Percentiles rank a stretch among this genome's conserved stretches.
Conservation (phyloP, 352 stramenopile genomes). For the Globisporangium carolinianum region DNA sequence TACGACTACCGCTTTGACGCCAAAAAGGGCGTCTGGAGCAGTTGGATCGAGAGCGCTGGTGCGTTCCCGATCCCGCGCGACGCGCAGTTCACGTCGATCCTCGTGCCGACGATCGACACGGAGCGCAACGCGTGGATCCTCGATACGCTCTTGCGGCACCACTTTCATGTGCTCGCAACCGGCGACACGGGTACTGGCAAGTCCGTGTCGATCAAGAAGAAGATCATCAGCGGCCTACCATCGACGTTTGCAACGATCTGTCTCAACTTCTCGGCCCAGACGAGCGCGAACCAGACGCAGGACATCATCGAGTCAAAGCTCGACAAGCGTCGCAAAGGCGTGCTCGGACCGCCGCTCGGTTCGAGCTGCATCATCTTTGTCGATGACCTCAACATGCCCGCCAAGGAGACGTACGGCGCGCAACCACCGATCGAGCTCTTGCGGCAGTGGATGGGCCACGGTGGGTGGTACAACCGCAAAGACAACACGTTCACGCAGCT, state of each 20-base stretch:
- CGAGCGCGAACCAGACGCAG: constrained; percentile 91
- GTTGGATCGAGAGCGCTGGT: constrained; percentile 55
- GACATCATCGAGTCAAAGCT: constrained; percentile 93
- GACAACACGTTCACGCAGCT: constrained; percentile 90
- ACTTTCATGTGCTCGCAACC: constrained; percentile 88
- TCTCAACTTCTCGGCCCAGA: constrained; percentile 92
- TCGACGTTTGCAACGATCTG: constrained; percentile 85
- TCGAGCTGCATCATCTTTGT: constrained; percentile 92
- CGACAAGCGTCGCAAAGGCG: constrained; percentile 91
- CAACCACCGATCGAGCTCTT: constrained; percentile 92
- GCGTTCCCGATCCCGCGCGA: constrained; percentile 61
- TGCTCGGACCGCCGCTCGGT: constrained; percentile 85
- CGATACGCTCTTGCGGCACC: constrained; percentile 81
- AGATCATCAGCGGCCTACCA: constrained; percentile 77
- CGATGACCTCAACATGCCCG: constrained; percentile 93
- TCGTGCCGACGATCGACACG: constrained; percentile 92
- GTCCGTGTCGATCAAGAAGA: constrained; percentile 91
- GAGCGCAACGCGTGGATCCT: constrained; percentile 89
- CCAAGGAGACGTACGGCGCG: constrained; percentile 91
- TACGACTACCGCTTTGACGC: constrained; percentile 91
- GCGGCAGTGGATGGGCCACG: constrained; percentile 92
- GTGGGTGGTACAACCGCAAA: constrained; percentile 92
- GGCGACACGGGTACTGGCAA: constrained; percentile 93
- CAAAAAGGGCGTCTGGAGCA: constrained; percentile 76
- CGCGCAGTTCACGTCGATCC: constrained; percentile 81